Base-by-base conservation (phyloP, 1,139 yeast species). In the Geotrichum klebahnii region DNA sequence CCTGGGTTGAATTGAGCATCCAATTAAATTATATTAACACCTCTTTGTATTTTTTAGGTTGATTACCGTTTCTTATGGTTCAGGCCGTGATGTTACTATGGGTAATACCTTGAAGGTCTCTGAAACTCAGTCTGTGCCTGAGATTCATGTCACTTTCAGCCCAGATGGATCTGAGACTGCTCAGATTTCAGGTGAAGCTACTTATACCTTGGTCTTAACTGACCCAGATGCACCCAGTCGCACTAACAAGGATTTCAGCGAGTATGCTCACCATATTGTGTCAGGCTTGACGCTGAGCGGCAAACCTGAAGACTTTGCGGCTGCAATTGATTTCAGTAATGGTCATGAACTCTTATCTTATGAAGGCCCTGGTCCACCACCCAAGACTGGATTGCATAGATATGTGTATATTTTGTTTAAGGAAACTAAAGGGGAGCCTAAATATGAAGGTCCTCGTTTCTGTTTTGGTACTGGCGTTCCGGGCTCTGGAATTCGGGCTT, bases 171-270 rank as follows among this genome's bases (percentile, higher is more conserved):
- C 51, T 31, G 51, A 34, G n/a, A 5, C 40, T 17, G 34, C 48
- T n/a, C 46, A 1, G n/a, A 46, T 6, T 31, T 16, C 20, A 65
- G 69, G n/a, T 87, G 81, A 57, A 20, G 10, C 14, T 5, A 70
- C 73, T 47, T 87, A 84, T 68, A 81, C 92, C 2, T 70, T 89
- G 57, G 85, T 85, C 2, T 61, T 89, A 59, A 89, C 96, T 2
- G 96, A 89, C 66, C 97, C 97, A 1, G 97, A 89, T 71, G 97
- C 96, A 6, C 97, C 97, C 16, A 79, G 90, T 2, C 77, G 80
- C 57, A 74, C 76, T 1, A 96, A 89, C 65, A 80, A 84, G 61
- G 85, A 81, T 63, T 88, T 95, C 95, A 82, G 94, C 8, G 96
- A 89, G 67, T 88, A 74, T 66, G 81, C 84, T 50, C 97, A 89